Evolutionary conservation across 225 moss, liverwort and hornwort genomes (phyloP).

Genomic region (Ulota crispa): DNA sequence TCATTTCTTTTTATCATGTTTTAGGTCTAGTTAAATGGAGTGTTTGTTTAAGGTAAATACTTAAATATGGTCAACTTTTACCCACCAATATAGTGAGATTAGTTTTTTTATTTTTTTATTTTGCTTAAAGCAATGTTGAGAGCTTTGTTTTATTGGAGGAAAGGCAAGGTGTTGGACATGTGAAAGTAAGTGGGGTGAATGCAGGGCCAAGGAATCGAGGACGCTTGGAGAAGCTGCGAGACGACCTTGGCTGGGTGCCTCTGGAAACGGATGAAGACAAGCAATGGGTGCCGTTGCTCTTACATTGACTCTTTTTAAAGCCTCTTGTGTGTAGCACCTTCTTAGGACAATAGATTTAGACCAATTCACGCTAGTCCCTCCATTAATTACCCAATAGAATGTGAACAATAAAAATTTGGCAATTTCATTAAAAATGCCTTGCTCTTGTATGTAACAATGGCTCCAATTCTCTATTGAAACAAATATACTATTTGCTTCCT

Average conservation of each 20-base stretch:
- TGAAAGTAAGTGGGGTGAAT: neutral
- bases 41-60: no score
- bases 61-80: no score
- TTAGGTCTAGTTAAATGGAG: no score
- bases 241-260: slow-evolving; percentile 77
- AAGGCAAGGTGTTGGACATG: neutral
- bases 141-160: neutral
- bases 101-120: neutral
- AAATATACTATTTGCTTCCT: no score
- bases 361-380: no score
- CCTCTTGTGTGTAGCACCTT: neutral
- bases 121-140: neutral
- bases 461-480: no score
- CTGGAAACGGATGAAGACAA: slow-evolving; percentile 87
- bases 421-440: no score
- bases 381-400: no score
- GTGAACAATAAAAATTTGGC: no score
- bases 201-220: slow-evolving; percentile 76
- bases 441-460: no score
- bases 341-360: neutral
- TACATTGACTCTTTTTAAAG: neutral
- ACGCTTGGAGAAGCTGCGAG: slow-evolving; percentile 71
- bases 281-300: slow-evolving; percentile 66
- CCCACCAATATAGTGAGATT: neutral
- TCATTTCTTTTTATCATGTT: no score